phyloP scores from a whole-genome alignment of 306 rosid species.

The Oxytropis ochrocephala region DNA sequence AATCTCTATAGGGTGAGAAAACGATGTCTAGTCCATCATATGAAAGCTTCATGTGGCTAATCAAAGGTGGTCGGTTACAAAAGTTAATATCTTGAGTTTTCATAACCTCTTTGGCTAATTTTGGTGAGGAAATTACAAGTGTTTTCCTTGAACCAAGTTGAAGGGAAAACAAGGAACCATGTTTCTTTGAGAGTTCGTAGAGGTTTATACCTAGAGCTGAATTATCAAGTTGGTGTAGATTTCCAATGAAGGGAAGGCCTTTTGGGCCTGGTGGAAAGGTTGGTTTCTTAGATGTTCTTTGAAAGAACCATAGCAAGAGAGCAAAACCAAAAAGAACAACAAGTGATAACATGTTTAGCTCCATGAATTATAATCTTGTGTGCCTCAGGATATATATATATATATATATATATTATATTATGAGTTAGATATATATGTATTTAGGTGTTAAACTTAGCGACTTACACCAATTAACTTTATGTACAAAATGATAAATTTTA shows the following conservation, averaged over 20 bases:
- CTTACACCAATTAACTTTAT: too few relatives aligned
- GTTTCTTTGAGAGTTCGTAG: slow-evolving; percentile 11
- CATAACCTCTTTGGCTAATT: slow-evolving; percentile 10
- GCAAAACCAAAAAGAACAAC: neutral
- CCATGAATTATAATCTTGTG: neutral
- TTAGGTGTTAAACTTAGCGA: too few relatives aligned
- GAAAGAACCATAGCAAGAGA: slow-evolving; percentile 1
- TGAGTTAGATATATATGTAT: too few relatives aligned
- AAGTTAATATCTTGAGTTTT: slow-evolving; percentile 5
- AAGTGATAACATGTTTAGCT: neutral
- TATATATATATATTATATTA: too few relatives aligned
- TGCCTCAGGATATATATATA: neutral
- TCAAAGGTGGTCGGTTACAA: neutral
- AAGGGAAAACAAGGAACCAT: slow-evolving; percentile 17
- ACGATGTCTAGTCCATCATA: slow-evolving; percentile 10
- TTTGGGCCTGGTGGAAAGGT: slow-evolving; percentile 17
- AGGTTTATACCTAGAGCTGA: neutral
- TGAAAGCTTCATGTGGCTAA: neutral
- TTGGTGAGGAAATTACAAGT: slow-evolving; percentile 11
- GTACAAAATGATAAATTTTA: too few relatives aligned
- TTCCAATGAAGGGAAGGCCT: slow-evolving; percentile 27
- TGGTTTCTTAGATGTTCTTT: neutral
- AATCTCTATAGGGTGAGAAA: slow-evolving; percentile 4
- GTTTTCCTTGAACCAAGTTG: slow-evolving; percentile 16
- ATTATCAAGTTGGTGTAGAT: slow-evolving; percentile 12